A percentile compares a stretch with the other conserved stretches of the same genome.
Conservation (phyloP, 208 protist genomes). For the Leptomonas pyrrhocoris region DNA sequence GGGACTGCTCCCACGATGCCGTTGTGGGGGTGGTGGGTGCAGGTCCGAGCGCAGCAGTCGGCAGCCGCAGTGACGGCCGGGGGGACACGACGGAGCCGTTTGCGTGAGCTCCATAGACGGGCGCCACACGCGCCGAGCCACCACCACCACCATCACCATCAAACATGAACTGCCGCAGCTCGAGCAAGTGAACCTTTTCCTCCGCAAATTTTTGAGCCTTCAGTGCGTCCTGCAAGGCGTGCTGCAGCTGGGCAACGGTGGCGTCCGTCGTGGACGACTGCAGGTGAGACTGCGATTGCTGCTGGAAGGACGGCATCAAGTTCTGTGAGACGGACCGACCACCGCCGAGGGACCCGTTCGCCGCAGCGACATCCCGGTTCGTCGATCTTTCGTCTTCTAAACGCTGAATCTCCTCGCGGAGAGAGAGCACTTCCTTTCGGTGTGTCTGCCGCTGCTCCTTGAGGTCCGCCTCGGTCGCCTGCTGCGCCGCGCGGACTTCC, state of each 20-base stretch:
- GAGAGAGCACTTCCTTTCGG: slow-evolving; percentile 20
- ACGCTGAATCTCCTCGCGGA: slow-evolving; percentile 27
- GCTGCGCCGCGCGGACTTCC: slow-evolving; percentile 22
- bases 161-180: slow-evolving; percentile 28
- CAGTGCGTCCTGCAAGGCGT: slow-evolving; percentile 22
- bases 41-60: background rate
- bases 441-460: slow-evolving; percentile 21
- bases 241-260: slow-evolving; percentile 23
- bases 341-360: background rate
- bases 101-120: background rate
- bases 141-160: background rate
- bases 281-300: slow-evolving; percentile 14
- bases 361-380: background rate
- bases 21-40: background rate
- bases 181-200: slow-evolving; percentile 36
- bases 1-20: slow-evolving; percentile 30
- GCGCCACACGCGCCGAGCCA: background rate
- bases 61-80: slow-evolving; percentile 29
- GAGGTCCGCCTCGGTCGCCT: slow-evolving; percentile 21
- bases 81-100: slow-evolving; percentile 25
- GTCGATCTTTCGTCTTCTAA: slow-evolving; percentile 12
- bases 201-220: slow-evolving; percentile 37
- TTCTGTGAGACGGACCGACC: slow-evolving; percentile 14
- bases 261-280: background rate
- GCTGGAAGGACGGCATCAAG: slow-evolving; percentile 24